phyloP scores from a whole-genome alignment of 2,329 filamentous ascomycete species.

The Colletotrichum sp. region DNA sequence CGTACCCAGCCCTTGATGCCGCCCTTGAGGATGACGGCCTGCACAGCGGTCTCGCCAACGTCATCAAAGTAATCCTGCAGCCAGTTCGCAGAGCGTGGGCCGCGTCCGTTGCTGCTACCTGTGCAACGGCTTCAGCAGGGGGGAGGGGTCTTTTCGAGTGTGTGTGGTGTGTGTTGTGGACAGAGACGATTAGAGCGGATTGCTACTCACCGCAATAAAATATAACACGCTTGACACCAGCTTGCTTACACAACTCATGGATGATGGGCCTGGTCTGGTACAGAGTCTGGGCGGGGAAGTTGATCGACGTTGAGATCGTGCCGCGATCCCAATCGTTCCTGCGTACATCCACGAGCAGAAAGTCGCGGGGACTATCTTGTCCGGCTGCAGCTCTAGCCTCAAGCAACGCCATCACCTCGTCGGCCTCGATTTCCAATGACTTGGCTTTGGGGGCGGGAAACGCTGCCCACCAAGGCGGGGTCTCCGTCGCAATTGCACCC shows the following conservation, averaged over 20 bases:
- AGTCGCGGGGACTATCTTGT: slow-evolving; percentile 33
- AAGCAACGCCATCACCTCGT: slow-evolving; percentile 45
- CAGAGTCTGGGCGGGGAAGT: slow-evolving; percentile 60
- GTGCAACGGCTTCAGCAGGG: background rate
- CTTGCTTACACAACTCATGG: slow-evolving; percentile 55
- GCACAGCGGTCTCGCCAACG: slow-evolving; percentile 45
- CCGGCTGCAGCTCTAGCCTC: slow-evolving; percentile 38
- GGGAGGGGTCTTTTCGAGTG: background rate
- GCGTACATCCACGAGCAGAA: slow-evolving; percentile 59
- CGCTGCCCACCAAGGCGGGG: slow-evolving; percentile 41
- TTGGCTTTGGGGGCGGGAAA: slow-evolving; percentile 49
- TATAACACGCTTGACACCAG: slow-evolving; percentile 52
- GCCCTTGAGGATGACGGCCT: slow-evolving; percentile 53
- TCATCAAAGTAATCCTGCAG: slow-evolving; percentile 61
- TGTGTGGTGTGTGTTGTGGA: background rate
- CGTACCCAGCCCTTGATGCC: slow-evolving; percentile 63
- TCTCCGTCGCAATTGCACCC: background rate
- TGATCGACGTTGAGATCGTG: slow-evolving; percentile 63
- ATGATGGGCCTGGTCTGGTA: slow-evolving; percentile 54
- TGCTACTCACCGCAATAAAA: slow-evolving; percentile 58
- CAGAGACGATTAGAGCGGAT: background rate
- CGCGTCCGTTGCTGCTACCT: slow-evolving; percentile 58
- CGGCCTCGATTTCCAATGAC: slow-evolving; percentile 40
- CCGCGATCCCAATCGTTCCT: slow-evolving; percentile 62
- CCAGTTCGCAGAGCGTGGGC: slow-evolving; percentile 59